phyloP scores from a whole-genome alignment of 371 early-diverging fungal genomes.

The Mortierella sp. region DNA sequence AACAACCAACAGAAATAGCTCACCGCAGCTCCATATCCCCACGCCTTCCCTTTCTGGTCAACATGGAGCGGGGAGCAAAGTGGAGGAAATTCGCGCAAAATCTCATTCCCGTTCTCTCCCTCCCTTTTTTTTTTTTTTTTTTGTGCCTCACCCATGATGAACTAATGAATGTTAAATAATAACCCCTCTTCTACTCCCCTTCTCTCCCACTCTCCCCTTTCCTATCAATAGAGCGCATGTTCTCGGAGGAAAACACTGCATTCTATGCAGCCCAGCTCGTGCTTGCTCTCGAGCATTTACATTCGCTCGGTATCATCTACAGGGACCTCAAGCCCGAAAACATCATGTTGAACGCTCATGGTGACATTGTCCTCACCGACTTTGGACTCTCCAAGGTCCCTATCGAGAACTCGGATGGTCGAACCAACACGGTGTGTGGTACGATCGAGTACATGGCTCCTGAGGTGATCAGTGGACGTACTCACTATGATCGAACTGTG shows the following conservation, averaged over 20 bases:
- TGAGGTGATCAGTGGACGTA: slow-evolving; percentile 78
- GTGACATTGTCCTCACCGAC: slow-evolving; percentile 92
- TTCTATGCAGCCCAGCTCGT: slow-evolving; percentile 91
- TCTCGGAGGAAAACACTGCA: slow-evolving; percentile 78
- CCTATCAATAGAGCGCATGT: slow-evolving; percentile 80
- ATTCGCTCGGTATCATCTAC: slow-evolving; percentile 88
- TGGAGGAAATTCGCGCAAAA: no score
- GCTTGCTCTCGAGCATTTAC: slow-evolving; percentile 88
- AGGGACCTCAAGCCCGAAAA: slow-evolving; percentile 92
- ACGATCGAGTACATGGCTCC: slow-evolving; percentile 89
- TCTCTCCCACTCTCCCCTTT: slow-evolving; percentile 35
- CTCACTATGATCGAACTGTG: slow-evolving; percentile 86
- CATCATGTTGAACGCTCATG: slow-evolving; percentile 78
- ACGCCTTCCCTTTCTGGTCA: no score
- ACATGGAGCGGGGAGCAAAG: no score
- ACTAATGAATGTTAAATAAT: background rate
- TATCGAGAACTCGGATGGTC: slow-evolving; percentile 71
- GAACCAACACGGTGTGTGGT: slow-evolving; percentile 92
- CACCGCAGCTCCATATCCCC: no score
- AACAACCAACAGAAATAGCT: no score
- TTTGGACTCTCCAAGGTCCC: slow-evolving; percentile 91
- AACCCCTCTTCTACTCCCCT: background rate
- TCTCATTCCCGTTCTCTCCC: slow-evolving; percentile 1
- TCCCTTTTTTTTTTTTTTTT: background rate
- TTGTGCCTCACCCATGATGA: background rate